Conservation (phyloP, 768 basidiomycete species). For the Galerina marginata region DNA sequence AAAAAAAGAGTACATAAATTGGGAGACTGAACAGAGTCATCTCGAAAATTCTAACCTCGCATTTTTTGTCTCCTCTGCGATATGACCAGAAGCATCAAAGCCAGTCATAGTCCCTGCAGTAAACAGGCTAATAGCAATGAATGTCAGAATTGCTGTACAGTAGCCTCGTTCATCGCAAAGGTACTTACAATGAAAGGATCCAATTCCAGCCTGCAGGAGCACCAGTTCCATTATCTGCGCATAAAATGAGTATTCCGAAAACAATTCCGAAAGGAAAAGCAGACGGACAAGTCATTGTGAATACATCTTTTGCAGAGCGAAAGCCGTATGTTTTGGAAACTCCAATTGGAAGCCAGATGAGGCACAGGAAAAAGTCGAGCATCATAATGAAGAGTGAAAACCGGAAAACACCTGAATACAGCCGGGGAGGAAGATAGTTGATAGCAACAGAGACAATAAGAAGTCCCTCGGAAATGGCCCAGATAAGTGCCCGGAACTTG, state of each 20-base stretch:
- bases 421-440: slow-evolving; percentile 82
- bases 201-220: slow-evolving; percentile 91
- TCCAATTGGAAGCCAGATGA: slow-evolving; percentile 93
- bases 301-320: slow-evolving; percentile 81
- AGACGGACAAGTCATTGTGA: slow-evolving; percentile 75
- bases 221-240: slow-evolving; percentile 84
- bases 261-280: not conserved
- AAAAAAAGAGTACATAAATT: not conserved
- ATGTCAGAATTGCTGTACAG: not conserved
- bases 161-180: not conserved
- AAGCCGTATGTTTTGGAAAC: slow-evolving; percentile 91
- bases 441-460: slow-evolving; percentile 75
- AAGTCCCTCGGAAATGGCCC: slow-evolving; percentile 79
- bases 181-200: slow-evolving; percentile 78
- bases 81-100: slow-evolving; percentile 88
- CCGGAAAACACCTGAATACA: slow-evolving; percentile 80
- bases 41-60: slow-evolving; percentile 52
- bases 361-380: slow-evolving; percentile 85
- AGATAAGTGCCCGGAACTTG: slow-evolving; percentile 87
- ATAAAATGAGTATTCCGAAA: not conserved
- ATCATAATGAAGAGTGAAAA: slow-evolving; percentile 76
- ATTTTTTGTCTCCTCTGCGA: slow-evolving; percentile 89
- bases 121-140: slow-evolving; percentile 61
- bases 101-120: slow-evolving; percentile 89
- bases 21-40: not conserved